Conservation (phyloP, 2,329 filamentous ascomycete genomes). For the Aspergillus udagawae region DNA sequence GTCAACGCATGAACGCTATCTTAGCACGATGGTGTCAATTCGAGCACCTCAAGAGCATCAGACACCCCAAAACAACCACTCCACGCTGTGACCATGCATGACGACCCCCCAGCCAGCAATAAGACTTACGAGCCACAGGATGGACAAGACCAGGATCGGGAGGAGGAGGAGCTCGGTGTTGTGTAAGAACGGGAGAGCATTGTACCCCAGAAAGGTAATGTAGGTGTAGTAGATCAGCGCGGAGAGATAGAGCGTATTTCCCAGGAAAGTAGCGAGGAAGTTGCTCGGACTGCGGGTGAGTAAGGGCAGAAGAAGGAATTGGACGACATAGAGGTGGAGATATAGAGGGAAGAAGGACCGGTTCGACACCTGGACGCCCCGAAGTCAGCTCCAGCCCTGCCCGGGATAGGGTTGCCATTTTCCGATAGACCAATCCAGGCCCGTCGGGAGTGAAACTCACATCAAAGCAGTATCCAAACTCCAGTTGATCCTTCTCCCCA, state of each 20-base stretch:
- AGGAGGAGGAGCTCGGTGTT: conserved; percentile 63
- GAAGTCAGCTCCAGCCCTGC: not conserved
- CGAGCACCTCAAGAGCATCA: conserved; percentile 10
- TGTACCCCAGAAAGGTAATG: conserved; percentile 66
- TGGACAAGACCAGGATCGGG: conserved; percentile 56
- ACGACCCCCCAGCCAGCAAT: conserved; percentile 46
- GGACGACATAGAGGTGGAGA: conserved; percentile 63
- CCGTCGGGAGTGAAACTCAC: conserved; percentile 37
- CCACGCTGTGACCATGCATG: conserved; percentile 40
- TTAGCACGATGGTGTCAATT: too few relatives aligned
- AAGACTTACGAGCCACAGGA: conserved; percentile 55
- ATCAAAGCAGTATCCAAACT: conserved; percentile 70
- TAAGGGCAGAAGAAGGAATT: conserved; percentile 64
- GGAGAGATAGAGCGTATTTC: conserved; percentile 64
- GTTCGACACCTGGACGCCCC: conserved; percentile 50
- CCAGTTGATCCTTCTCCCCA: conserved; percentile 55
- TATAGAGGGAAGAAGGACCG: conserved; percentile 65
- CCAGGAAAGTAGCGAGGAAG: conserved; percentile 52
- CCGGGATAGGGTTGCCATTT: not conserved
- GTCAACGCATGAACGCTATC: conserved; percentile 4
- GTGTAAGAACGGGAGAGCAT: conserved; percentile 63
- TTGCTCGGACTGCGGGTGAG: conserved; percentile 41
- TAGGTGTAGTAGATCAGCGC: conserved; percentile 64
- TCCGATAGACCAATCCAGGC: not conserved
- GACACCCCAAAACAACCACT: conserved; percentile 44